phyloP scores from a whole-genome alignment of 148 eudicot genomes.

The Silene uniflora region DNA sequence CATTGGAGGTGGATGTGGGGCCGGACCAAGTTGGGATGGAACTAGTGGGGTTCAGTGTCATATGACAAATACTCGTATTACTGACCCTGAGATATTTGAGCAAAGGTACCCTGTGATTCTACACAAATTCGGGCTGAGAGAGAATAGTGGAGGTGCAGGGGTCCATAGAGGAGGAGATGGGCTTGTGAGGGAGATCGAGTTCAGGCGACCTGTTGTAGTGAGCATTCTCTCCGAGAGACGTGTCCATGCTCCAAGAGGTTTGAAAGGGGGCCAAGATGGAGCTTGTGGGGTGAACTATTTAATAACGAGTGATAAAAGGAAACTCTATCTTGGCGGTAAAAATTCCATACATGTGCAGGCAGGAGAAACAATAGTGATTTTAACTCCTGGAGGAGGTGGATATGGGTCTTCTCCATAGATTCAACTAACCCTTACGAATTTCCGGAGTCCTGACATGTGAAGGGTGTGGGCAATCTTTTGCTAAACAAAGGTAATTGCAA shows the following conservation, averaged over 20 bases:
- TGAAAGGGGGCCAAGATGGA: conserved; percentile 78
- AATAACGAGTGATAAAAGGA: conserved; percentile 57
- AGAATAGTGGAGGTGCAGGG: conserved; percentile 85
- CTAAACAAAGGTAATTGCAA: conserved; percentile 6
- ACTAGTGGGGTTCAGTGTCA: conserved; percentile 96
- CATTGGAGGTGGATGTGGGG: conserved; percentile 96
- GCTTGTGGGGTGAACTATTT: conserved; percentile 78
- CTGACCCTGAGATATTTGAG: conserved; percentile 98
- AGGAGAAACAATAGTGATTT: conserved; percentile 75
- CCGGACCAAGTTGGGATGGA: conserved; percentile 89
- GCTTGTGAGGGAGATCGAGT: conserved; percentile 85
- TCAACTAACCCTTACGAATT: background rate
- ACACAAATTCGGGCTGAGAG: conserved; percentile 77
- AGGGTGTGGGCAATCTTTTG: background rate
- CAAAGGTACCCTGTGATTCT: conserved; percentile 91
- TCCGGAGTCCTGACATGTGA: background rate
- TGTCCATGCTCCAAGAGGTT: conserved; percentile 91
- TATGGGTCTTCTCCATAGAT: conserved; percentile 39
- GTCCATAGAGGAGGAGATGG: conserved; percentile 90
- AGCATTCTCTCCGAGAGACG: conserved; percentile 95
- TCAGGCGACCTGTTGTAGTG: conserved; percentile 69
- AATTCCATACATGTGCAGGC: conserved; percentile 76
- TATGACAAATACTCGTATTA: conserved; percentile 95
- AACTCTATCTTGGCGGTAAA: conserved; percentile 79
- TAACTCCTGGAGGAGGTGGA: conserved; percentile 96